A percentile compares a stretch with the other conserved stretches of the same genome.
Evolutionary conservation across 768 basidiomycete species (phyloP).

Genomic region (Lepiota venenata): DNA sequence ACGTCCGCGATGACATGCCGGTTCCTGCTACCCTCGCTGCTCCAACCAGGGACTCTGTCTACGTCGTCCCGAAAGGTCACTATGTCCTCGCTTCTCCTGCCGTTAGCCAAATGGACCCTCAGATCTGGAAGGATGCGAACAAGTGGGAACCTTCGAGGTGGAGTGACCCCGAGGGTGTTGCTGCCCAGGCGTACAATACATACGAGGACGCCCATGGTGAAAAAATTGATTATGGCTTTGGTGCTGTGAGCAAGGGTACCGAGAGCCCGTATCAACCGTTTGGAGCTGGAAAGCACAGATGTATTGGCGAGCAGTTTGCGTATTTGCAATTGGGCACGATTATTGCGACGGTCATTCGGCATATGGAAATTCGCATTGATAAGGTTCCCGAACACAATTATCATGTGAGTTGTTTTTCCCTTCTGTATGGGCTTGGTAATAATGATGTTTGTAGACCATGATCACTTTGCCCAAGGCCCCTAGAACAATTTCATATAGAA

Average conservation of each 20-base stretch:
- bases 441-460: slow-evolving; percentile 64
- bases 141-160: slow-evolving; percentile 83
- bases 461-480: slow-evolving; percentile 84
- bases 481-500: slow-evolving; percentile 59
- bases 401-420: slow-evolving; percentile 53
- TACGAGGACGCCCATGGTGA: slow-evolving; percentile 78
- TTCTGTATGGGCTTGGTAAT: slow-evolving; percentile 18
- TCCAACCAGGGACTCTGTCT: slow-evolving; percentile 68
- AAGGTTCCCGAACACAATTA: slow-evolving; percentile 84
- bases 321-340: slow-evolving; percentile 90
- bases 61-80: slow-evolving; percentile 87
- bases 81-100: slow-evolving; percentile 88
- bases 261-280: slow-evolving; percentile 97
- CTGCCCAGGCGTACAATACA: slow-evolving; percentile 70
- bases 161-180: slow-evolving; percentile 81
- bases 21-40: slow-evolving; percentile 80
- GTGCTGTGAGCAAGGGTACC: slow-evolving; percentile 93
- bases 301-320: slow-evolving; percentile 95
- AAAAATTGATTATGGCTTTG: slow-evolving; percentile 96
- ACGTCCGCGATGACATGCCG: slow-evolving; percentile 81
- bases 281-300: slow-evolving; percentile 93
- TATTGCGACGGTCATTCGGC: slow-evolving; percentile 73
- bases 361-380: slow-evolving; percentile 71
- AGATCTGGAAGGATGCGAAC: slow-evolving; percentile 70
- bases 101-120: slow-evolving; percentile 83